Conservation (phyloP, 225 moss, liverwort and hornwort genomes). For the Climacium dendroides region DNA sequence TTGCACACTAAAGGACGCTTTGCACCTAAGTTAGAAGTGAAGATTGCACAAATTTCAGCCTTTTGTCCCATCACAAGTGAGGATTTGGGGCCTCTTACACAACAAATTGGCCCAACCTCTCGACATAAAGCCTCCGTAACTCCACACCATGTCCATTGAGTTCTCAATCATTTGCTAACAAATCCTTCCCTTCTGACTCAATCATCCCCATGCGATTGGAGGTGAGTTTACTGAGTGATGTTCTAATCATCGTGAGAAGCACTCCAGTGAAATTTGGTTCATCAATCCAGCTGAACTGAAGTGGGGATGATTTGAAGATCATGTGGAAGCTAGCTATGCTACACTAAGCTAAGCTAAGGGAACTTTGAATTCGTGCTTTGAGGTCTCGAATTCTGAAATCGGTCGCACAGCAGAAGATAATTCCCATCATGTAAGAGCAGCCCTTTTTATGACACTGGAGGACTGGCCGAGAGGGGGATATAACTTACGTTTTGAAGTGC, state of each 20-base stretch:
- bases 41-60: too few species aligned
- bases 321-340: neutral
- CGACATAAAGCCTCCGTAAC: too few species aligned
- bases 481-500: neutral
- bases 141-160: neutral
- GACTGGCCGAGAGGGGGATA: neutral
- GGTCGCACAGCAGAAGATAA: neutral
- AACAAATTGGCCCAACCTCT: too few species aligned
- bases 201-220: neutral
- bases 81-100: too few species aligned
- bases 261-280: too few species aligned
- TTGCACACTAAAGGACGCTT: too few species aligned
- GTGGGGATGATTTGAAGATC: neutral
- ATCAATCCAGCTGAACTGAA: neutral
- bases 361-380: too few species aligned
- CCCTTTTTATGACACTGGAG: neutral
- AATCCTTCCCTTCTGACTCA: neutral
- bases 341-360: neutral
- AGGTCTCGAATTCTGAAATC: neutral
- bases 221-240: neutral
- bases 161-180: constrained; percentile 10
- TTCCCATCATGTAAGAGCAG: neutral
- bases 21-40: too few species aligned
- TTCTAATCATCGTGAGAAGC: neutral
- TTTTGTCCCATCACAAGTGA: too few species aligned